A percentile compares a stretch with the other conserved stretches of the same genome.
phyloP scores from a whole-genome alignment of 108 stramenopile species.

The Conticribra weissflogii region DNA sequence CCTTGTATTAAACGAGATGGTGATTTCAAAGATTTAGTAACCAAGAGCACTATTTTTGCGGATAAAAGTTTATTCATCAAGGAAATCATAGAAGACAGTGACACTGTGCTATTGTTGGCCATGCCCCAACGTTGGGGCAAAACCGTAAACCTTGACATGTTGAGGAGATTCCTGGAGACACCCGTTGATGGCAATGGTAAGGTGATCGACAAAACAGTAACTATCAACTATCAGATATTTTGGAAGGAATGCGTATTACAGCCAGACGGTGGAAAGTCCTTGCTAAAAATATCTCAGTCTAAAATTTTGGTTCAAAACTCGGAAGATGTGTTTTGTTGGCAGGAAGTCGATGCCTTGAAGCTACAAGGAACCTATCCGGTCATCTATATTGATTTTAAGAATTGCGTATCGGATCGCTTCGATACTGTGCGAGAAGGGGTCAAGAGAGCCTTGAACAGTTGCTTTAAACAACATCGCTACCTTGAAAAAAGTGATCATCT shows the following conservation, averaged over 20 bases:
- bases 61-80: conserved; percentile 7
- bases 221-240: background rate
- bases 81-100: conserved; percentile 2
- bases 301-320: background rate
- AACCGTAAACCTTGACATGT: conserved; percentile 5
- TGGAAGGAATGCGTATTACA: conserved; percentile 4
- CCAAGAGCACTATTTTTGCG: conserved; percentile 4
- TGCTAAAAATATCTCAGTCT: conserved; percentile 7
- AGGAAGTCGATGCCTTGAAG: conserved; percentile 6
- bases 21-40: too few relatives aligned
- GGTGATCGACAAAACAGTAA: background rate
- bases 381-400: background rate
- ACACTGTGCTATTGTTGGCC: conserved; percentile 7
- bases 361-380: conserved; percentile 8
- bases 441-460: too few relatives aligned
- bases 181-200: conserved; percentile 5
- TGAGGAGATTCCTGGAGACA: conserved; percentile 1
- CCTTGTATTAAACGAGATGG: too few relatives aligned
- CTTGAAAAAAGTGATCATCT: too few relatives aligned
- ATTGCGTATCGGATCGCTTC: too few relatives aligned
- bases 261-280: conserved; percentile 6
- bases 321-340: conserved; percentile 3
- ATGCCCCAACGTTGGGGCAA: conserved; percentile 1
- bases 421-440: too few relatives aligned
- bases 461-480: too few relatives aligned